Evolutionary conservation across 2,329 filamentous ascomycete species (phyloP), one percentile per base, ranked within the genome.

Genomic region (Monilinia fructicola): DNA sequence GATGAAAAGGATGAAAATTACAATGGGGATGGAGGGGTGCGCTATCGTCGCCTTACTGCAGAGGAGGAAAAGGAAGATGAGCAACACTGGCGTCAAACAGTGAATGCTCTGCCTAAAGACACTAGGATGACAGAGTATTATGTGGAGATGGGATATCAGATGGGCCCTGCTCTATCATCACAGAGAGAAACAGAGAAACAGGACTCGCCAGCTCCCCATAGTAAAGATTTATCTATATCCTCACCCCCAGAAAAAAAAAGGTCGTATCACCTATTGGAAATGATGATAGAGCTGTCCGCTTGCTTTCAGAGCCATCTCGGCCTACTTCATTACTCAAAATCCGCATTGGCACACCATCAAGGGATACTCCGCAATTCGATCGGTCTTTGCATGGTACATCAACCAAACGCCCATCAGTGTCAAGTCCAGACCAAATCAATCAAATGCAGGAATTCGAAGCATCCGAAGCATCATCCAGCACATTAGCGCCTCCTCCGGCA

Each of bases 11-110:
- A 61, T 40, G n/a, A n/a, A 2, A 10, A 50, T 21, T 40, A 61
- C 5, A 38, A 28, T 38, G n/a, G 11, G 3, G 31, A 61, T 50
- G 10, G 44, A 21, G 58, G 14, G n/a, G 9, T 3, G 4, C 1
- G 0, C 1, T 50, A 14, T 9, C 2, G 7, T 38, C n/a, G 10
- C 1, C 44, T 61, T 4, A 61, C 58, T 35, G n/a, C 14, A 5
- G 31, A 61, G 26, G 14, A 61, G 5, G 58, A 61, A 18, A 16
- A 35, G 26, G 58, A 61, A 5, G 58, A 61, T 61, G 58, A 61
- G 14, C 31, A 52, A 11, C 58, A 50, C n/a, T 61, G 58, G 58
- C n/a, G 1, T 3, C 31, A 40, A 26, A 18, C 9, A 38, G 9
- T 61, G 9, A 26, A 18, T 10, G 14, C n/a, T 4, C 21, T 40